A percentile compares a stretch with the other conserved stretches of the same genome.
Conservation (phyloP, 2,329 filamentous ascomycete species). For the Colletotrichum sp. region DNA sequence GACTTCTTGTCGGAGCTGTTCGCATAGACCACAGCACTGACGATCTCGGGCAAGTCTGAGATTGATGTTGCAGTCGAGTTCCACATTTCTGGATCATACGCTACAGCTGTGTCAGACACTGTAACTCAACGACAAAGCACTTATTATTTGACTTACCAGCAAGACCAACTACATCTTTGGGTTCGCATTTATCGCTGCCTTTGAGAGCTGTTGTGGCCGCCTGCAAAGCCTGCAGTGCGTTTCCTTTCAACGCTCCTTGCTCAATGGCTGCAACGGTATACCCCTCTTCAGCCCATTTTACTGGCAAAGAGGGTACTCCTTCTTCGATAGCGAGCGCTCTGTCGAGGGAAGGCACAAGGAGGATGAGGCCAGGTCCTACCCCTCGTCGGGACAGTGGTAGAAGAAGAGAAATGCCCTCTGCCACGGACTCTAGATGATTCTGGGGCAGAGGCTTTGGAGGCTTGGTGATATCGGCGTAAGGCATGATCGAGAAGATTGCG, state of each 20-base stretch:
- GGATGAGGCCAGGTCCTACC: not conserved
- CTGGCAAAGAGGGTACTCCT: slow-evolving; percentile 55
- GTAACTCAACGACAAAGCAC: not conserved
- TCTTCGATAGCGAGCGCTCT: slow-evolving; percentile 22
- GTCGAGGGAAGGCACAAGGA: not conserved
- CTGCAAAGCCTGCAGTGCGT: not conserved
- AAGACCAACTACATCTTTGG: not conserved
- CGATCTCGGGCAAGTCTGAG: not conserved
- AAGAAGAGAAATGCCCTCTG: not conserved
- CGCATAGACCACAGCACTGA: not conserved
- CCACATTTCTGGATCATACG: not conserved
- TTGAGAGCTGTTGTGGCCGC: not conserved
- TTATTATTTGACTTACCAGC: not conserved
- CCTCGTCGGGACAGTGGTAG: not conserved
- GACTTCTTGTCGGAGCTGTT: not conserved
- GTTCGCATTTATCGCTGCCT: not conserved
- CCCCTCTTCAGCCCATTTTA: slow-evolving; percentile 77
- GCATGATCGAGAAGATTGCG: slow-evolving; percentile 4
- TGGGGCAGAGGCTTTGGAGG: not conserved
- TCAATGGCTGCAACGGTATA: slow-evolving; percentile 65
- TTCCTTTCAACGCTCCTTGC: slow-evolving; percentile 25
- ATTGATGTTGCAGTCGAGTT: not conserved
- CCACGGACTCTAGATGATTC: not conserved
- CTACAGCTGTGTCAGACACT: not conserved
- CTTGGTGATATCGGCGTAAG: not conserved